phyloP scores from a whole-genome alignment of 805 yeast genomes.

The Starmerella scarabaei region DNA sequence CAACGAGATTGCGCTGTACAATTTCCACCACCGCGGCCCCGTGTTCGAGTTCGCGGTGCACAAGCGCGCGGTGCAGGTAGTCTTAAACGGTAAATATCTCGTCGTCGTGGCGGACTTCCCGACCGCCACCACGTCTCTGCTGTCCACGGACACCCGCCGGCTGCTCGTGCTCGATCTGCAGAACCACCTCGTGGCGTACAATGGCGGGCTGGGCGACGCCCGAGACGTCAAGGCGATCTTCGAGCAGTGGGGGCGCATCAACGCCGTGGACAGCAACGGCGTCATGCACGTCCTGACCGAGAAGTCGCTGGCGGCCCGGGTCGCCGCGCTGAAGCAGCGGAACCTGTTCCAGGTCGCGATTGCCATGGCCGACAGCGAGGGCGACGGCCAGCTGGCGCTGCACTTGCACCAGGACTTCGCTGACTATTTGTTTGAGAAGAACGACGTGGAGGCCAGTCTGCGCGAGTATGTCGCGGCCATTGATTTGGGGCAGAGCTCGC shows the following conservation, averaged over 20 bases:
- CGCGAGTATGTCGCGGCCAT: constrained; percentile 54
- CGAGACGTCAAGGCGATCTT: constrained; percentile 50
- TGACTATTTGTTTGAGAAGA: constrained; percentile 54
- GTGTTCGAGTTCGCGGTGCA: constrained; percentile 45
- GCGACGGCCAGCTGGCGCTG: constrained; percentile 15
- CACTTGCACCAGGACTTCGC: constrained; percentile 43
- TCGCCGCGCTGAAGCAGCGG: constrained; percentile 54
- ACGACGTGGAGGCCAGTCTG: constrained; percentile 56
- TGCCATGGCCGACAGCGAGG: constrained; percentile 37
- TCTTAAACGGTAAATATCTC: constrained; percentile 37
- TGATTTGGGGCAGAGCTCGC: constrained; percentile 51
- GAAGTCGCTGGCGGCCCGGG: constrained; percentile 50
- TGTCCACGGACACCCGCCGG: constrained; percentile 34
- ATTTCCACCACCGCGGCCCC: constrained; percentile 28
- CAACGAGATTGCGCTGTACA: constrained; percentile 51
- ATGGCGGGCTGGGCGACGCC: constrained; percentile 42
- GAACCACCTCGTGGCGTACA: constrained; percentile 59
- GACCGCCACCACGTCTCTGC: constrained; percentile 9
- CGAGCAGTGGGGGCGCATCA: constrained; percentile 42
- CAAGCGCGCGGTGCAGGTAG: constrained; percentile 37
- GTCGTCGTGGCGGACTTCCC: constrained; percentile 29
- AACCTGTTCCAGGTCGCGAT: constrained; percentile 64
- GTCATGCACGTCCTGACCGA: constrained; percentile 55
- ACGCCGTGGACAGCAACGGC: constrained; percentile 62
- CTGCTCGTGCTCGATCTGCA: constrained; percentile 54